Conservation (phyloP, 202 grass and related monocot genomes). For the Miscanthus sacchariflorus region DNA sequence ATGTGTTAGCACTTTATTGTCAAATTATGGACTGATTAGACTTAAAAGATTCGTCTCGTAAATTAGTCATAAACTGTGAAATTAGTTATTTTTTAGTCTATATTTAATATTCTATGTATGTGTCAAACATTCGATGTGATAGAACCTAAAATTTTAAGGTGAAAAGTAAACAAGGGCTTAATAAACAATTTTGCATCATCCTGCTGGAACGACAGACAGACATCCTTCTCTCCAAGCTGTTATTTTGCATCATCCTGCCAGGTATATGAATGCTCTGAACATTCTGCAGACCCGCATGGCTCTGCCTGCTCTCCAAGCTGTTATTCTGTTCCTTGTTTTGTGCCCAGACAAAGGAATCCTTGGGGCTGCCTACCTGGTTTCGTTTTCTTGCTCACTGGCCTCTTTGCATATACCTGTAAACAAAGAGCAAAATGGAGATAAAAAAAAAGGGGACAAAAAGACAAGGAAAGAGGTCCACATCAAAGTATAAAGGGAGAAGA, state of each 20-base stretch:
- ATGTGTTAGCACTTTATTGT: no score
- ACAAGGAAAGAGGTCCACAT: slow-evolving; percentile 40
- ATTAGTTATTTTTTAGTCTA: no score
- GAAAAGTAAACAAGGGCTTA: no score
- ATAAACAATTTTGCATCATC: no score
- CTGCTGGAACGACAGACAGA: background rate
- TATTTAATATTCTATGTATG: no score
- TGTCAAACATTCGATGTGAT: no score
- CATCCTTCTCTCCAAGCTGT: no score
- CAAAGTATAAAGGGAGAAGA: slow-evolving; percentile 40
- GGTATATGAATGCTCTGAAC: slow-evolving; percentile 41
- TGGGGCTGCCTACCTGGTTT: slow-evolving; percentile 35
- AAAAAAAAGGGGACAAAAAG: slow-evolving; percentile 26
- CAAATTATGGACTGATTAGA: no score
- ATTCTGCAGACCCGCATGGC: slow-evolving; percentile 38
- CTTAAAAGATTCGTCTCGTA: no score
- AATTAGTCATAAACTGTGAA: no score
- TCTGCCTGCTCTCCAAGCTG: slow-evolving; percentile 36
- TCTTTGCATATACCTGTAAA: slow-evolving; percentile 23
- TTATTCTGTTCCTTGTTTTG: slow-evolving; percentile 46
- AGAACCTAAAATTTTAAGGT: no score
- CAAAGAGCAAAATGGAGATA: slow-evolving; percentile 31
- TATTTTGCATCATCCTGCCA: no score
- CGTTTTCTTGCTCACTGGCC: slow-evolving; percentile 13
- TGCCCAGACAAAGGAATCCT: slow-evolving; percentile 37